Evolutionary conservation across 1,284 basidiomycete species (phyloP), one percentile per base, ranked within the genome.

Genomic region (Moesziomyces globuligerus): DNA sequence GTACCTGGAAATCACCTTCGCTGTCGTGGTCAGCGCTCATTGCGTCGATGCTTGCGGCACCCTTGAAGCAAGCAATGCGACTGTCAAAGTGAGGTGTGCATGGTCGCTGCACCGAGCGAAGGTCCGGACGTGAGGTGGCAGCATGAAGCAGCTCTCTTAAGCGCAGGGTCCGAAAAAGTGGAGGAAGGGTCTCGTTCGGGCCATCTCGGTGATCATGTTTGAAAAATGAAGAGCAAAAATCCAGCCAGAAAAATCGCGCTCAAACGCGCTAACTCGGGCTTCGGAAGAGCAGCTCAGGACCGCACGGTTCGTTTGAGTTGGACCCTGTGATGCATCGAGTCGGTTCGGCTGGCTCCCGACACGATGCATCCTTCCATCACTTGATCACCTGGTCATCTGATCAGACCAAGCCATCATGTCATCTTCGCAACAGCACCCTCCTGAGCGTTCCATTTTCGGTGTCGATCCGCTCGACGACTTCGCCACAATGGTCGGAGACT

Each of bases 381-480:
- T 57, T 43, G 23, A n/a, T 21, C 25, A 24, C 10, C 24, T 26
- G 29, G 29, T 21, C 46, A 38, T 34, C 29, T 42, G 21, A 6
- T n/a, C 21, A 41, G 34, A n/a, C 9, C 37, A 28, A 20, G 37
- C 5, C 25, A 40, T 3, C 7, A 70, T 64, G 60, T 55, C 67
- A 17, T 53, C 61, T 7, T 34, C 62, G 15, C 58, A 67, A 23
- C 52, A 75, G 43, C 48, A 43, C 21, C 58, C 69, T 15, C 59
- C 95, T 26, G 91, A 92, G 21, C 87, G 93, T 20, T 93, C 91
- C 20, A 92, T 97, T 74, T 90, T 98, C 41, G 92, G 92, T 55
- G 89, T 94, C 46, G 92, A 94, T 77, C 94, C 95, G 3, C 85
- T 94, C 37, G 94, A 98, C 83, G 94, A 97, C 81, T 94, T 98